A percentile compares a stretch with the other conserved stretches of the same genome.
Conservation (phyloP, 23 red algal species). For the Gracilaria domingensis region DNA sequence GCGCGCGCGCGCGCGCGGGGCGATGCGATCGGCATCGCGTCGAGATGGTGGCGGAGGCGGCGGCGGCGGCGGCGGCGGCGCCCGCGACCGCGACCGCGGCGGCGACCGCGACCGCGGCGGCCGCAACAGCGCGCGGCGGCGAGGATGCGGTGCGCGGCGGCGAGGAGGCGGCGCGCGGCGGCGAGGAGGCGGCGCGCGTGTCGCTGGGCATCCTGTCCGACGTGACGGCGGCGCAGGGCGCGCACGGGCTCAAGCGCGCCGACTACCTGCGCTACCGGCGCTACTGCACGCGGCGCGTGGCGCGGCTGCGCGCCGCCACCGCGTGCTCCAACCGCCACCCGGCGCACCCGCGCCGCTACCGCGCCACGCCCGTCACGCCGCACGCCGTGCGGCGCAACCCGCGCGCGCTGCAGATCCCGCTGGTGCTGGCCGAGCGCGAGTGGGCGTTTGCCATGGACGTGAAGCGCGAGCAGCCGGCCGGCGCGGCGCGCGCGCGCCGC, state of each 20-base stretch:
- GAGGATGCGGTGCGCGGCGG: too few relatives aligned
- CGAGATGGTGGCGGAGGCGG: constrained; percentile 15
- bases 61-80: too few relatives aligned
- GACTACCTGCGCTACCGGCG: constrained; percentile 88
- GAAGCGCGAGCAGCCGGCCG: constrained; percentile 64
- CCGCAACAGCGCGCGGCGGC: too few relatives aligned
- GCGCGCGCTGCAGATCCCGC: constrained; percentile 71
- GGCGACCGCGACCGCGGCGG: too few relatives aligned
- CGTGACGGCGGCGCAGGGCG: constrained; percentile 55
- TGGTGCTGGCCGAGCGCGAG: constrained; percentile 86
- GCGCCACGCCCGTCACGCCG: constrained; percentile 20
- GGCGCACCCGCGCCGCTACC: constrained; percentile 58
- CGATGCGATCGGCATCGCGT: not conserved
- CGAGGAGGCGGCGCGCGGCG: too few relatives aligned
- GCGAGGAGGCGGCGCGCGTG: too few relatives aligned
- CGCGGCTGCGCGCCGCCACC: constrained; percentile 55
- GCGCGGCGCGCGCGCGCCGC: constrained; percentile 48
- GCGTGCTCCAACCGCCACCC: constrained; percentile 16
- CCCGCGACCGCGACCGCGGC: too few relatives aligned
- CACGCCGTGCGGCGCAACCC: constrained; percentile 15
- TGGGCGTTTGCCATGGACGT: constrained; percentile 90
- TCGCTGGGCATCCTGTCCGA: constrained; percentile 57
- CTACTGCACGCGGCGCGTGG: constrained; percentile 80
- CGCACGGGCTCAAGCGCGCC: constrained; percentile 85
- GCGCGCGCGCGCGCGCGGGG: not conserved